phyloP scores from a whole-genome alignment of 345 rosid genomes.

The Euphorbia tirucalli region DNA sequence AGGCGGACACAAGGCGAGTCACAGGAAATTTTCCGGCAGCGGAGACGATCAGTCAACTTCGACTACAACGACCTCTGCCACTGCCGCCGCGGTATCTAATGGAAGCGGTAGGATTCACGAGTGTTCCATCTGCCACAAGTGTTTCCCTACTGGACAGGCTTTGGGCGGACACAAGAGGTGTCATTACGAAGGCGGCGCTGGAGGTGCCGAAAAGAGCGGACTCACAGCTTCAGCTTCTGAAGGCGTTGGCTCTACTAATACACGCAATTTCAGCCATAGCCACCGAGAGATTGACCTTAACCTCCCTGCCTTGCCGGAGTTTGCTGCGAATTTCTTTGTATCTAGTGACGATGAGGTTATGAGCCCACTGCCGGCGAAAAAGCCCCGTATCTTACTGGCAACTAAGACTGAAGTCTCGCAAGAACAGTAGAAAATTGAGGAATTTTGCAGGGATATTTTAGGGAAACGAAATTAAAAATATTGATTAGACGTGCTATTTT shows the following conservation, averaged over 20 bases:
- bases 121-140: constrained; percentile 30
- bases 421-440: background rate
- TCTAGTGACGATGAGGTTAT: constrained; percentile 34
- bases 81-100: background rate
- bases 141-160: constrained; percentile 36
- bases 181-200: constrained; percentile 28
- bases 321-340: constrained; percentile 12
- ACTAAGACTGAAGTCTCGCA: constrained; percentile 10
- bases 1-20: constrained; percentile 35
- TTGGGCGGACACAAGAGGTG: constrained; percentile 57
- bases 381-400: constrained; percentile 13
- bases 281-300: constrained; percentile 28
- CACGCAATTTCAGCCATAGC: constrained; percentile 7
- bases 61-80: constrained; percentile 3
- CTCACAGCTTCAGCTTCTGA: constrained; percentile 15
- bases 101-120: constrained; percentile 22
- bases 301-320: constrained; percentile 34
- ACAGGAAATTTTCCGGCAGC: constrained; percentile 15
- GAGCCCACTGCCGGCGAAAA: constrained; percentile 31
- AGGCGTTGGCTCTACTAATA: constrained; percentile 24
- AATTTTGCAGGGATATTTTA: background rate
- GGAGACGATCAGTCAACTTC: constrained; percentile 16
- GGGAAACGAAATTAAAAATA: background rate
- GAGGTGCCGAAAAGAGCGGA: constrained; percentile 22
- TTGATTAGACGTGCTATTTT: background rate